phyloP scores from a whole-genome alignment of 192 early-diverging fungal genomes.

The Obelidium mucronatum region DNA sequence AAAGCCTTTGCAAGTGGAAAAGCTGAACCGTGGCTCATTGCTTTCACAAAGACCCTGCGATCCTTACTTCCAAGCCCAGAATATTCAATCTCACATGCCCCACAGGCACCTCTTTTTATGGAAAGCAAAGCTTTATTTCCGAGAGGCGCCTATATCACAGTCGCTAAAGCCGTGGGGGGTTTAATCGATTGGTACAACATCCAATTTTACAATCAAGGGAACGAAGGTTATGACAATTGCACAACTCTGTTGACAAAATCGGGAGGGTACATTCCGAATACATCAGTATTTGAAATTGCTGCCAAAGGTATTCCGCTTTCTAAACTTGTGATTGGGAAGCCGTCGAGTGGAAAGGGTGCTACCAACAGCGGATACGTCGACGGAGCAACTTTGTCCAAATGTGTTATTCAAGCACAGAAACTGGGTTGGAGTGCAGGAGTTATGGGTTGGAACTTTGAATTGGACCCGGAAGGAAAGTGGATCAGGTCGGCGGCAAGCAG shows the following conservation, averaged over 20 bases:
- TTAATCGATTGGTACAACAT: constrained; percentile 48
- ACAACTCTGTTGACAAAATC: constrained; percentile 18
- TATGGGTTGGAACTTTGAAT: constrained; percentile 43
- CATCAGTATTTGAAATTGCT: constrained; percentile 45
- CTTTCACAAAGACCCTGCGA: constrained; percentile 37
- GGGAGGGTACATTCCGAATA: constrained; percentile 18
- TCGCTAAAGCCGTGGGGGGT: constrained; percentile 36
- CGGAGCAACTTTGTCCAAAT: constrained; percentile 32
- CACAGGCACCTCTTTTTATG: constrained; percentile 48
- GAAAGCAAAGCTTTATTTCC: constrained; percentile 33
- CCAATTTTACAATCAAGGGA: constrained; percentile 51
- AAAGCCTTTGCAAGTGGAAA: constrained; percentile 28
- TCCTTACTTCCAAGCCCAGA: constrained; percentile 26
- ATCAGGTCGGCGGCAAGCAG: constrained; percentile 18
- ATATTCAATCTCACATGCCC: constrained; percentile 45
- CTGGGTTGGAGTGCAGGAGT: constrained; percentile 50
- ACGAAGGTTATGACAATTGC: constrained; percentile 37
- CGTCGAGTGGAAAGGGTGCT: constrained; percentile 35
- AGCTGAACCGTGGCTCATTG: constrained; percentile 45
- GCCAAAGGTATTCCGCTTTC: constrained; percentile 18
- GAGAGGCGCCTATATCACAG: constrained; percentile 40
- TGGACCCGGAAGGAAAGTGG: constrained; percentile 36
- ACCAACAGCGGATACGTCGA: constrained; percentile 45
- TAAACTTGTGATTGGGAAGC: constrained; percentile 49
- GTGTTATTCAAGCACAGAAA: constrained; percentile 34